Conservation (phyloP, 2,329 filamentous ascomycete genomes). For the Diaporthe vaccinii region DNA sequence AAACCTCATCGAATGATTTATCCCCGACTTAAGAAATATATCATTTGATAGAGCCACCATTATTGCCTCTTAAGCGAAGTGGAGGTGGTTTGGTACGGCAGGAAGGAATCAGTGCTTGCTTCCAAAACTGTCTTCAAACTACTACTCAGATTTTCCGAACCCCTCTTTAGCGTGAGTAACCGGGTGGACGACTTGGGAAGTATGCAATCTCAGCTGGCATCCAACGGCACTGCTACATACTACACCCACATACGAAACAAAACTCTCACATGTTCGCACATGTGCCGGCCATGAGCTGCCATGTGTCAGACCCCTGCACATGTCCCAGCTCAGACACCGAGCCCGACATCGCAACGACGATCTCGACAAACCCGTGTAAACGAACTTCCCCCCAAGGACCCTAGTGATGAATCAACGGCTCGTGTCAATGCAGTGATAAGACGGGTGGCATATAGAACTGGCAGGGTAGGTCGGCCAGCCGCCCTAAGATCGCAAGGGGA, state of each 20-base stretch:
- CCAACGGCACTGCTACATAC: background rate
- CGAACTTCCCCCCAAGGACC: background rate
- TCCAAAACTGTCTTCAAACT: no score
- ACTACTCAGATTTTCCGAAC: background rate
- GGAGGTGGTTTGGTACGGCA: background rate
- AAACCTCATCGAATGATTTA: no score
- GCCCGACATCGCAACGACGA: background rate
- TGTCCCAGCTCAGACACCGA: background rate
- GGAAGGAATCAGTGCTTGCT: background rate
- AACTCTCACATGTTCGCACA: background rate
- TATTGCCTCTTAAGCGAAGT: no score
- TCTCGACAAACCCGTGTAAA: background rate
- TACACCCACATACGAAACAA: background rate
- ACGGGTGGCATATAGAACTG: background rate
- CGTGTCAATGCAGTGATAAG: conserved; percentile 6
- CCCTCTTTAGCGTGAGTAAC: background rate
- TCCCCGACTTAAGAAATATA: no score
- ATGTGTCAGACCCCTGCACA: background rate
- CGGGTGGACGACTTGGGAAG: background rate
- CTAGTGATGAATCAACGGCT: background rate
- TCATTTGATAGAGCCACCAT: background rate
- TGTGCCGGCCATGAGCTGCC: background rate
- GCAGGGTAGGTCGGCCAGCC: background rate
- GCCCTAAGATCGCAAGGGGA: background rate
- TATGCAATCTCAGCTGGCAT: background rate